phyloP scores from a whole-genome alignment of 1,139 yeast genomes.

The Geotrichum europaeum region DNA sequence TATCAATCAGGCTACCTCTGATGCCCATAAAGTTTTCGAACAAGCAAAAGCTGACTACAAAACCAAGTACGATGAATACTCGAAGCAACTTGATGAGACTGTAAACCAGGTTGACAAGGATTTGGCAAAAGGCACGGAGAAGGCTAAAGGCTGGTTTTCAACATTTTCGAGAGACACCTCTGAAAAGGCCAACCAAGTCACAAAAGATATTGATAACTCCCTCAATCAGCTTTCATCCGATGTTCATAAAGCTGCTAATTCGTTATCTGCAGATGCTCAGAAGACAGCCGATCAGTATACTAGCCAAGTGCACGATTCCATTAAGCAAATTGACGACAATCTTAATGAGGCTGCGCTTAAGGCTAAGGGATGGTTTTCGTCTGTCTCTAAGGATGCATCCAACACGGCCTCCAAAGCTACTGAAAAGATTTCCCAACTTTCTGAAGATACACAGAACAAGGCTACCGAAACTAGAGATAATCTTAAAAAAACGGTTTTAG shows the following conservation, averaged over 20 bases:
- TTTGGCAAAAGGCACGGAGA: neutral
- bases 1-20: neutral
- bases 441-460: neutral
- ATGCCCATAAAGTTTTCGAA: neutral
- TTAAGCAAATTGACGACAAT: neutral
- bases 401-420: neutral
- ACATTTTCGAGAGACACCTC: neutral
- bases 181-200: neutral
- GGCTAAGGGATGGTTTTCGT: neutral
- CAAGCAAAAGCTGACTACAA: neutral
- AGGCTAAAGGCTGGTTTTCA: neutral
- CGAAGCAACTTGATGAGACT: neutral
- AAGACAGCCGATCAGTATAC: neutral
- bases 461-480: neutral
- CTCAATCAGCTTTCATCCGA: neutral
- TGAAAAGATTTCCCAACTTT: neutral
- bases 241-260: neutral
- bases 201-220: neutral
- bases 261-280: neutral
- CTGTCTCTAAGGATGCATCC: neutral
- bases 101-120: neutral
- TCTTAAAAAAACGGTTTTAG: neutral
- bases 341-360: neutral
- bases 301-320: neutral
- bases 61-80: neutral